Evolutionary conservation across 371 early-diverging fungal genomes (phyloP), one percentile per base, ranked within the genome.

Genomic region (Chytridium lagenaria): DNA sequence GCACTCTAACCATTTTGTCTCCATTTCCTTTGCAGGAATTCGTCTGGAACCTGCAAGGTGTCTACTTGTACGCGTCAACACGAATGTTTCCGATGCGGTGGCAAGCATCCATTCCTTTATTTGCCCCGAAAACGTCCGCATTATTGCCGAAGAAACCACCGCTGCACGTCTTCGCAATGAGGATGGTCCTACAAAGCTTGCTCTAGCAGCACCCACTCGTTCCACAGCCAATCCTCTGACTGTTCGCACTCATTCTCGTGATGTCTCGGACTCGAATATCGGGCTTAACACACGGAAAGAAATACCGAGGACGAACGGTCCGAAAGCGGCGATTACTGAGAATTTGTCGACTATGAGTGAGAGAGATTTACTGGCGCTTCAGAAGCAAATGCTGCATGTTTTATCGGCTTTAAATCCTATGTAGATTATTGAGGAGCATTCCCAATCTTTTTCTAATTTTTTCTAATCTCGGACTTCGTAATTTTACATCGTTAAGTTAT

Each of bases 41-140:
- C 63, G 2, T 63, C 33, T 23, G 63, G 63, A 30, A 19, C 10
- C 36, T 63, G 63, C 63, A 63, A 63, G 36, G 12, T 36, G 15
- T 16, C 37, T 3, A 37, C 2, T 15, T 63, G 63, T 30, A 3
- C 63, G 7, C 63, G 63, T 12, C 15, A 12, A 36, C 63, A 63
- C 37, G 63, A 63, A 30, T 63, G 63, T 23, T 63, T 63, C 34
- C 63, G 63, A 26, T 63, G 63, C 36, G 63, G 63, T 7, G 63
- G 63, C 34, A 19, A 7, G 7, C 63, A 63, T 36, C 34, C 63
- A 3, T 16, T 19, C 63, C 34, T 63, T 31, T 23, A 23, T 63
- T 37, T 63, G 63, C 63, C 33, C 36, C 63, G 63, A 63, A 63
- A 63, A 63, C 63, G 36, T 63, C 23, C 2, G 12, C 12, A 15